Percentiles rank a stretch among this genome's conserved stretches.
phyloP scores from a whole-genome alignment of 768 basidiomycete genomes.

The Lentinula sp. region DNA sequence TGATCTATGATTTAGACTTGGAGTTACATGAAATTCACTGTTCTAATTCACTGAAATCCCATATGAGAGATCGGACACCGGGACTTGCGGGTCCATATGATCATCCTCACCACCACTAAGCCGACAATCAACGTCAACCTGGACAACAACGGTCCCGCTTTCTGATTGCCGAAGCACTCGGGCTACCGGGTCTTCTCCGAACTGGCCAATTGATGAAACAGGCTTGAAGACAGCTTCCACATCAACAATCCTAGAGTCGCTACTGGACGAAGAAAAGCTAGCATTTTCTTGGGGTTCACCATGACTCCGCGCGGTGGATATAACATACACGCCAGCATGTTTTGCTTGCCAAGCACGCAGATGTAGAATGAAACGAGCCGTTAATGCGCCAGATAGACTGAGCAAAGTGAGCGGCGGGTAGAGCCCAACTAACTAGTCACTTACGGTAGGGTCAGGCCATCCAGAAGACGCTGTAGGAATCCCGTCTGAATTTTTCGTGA shows the following conservation, averaged over 20 bases:
- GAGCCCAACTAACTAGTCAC: not conserved
- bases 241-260: not conserved
- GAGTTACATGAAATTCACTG: too few species aligned
- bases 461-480: constrained; percentile 23
- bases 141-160: not conserved
- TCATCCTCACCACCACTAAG: not conserved
- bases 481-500: constrained; percentile 12
- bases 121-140: not conserved
- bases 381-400: constrained; percentile 3
- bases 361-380: constrained; percentile 6
- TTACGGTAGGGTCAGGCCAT: constrained; percentile 20
- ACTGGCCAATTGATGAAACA: not conserved
- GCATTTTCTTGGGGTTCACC: not conserved
- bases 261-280: not conserved
- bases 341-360: constrained; percentile 2
- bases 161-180: not conserved
- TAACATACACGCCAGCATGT: not conserved
- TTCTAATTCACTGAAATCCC: too few species aligned
- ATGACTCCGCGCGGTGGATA: not conserved
- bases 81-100: not conserved
- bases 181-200: constrained; percentile 1
- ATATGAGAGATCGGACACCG: too few species aligned
- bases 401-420: not conserved
- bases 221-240: not conserved
- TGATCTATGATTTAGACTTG: too few species aligned